Evolutionary conservation across 768 basidiomycete genomes (phyloP), one percentile per base, ranked within the genome.

Genomic region (Russula vinacea): DNA sequence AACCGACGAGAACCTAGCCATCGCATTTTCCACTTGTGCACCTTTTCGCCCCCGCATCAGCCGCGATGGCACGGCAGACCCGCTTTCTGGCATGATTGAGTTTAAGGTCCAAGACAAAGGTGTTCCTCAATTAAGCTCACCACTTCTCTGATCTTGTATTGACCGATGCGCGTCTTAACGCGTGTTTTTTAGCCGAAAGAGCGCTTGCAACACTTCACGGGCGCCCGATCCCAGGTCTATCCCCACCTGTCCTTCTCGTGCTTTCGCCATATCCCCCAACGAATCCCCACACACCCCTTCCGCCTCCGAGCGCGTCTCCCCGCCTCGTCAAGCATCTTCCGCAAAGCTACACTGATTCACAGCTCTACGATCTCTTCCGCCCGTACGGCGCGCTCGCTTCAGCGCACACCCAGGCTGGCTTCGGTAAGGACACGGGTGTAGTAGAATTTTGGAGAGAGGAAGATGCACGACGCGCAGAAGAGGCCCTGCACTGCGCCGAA

Each of bases 381-480:
- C 85, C 87, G 0, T 94, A 81, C 69, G 93, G 94, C 62, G 89
- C 92, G 24, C 82, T 95, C 57, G 88, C 90, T 39, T 89, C 90
- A 5, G 87, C 81, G 24, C 85, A 86, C 67, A 83, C 84, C 7
- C 88, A 87, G 58, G 85, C 89, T 16, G 85, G 86, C 50, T 87
- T 90, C 71, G 90, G 89, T 24, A 80, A 83, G 45, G 90, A 91
- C 74, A 88, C 85, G 0, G 92, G 85, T 55, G 81, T 90, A 57
- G 81, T 93, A 47, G 90, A 94, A 73, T 94, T 89, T 73, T 93
- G 90, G 89, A 83, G 87, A 61, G 92, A 94, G 73, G 89, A 90
- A 42, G 91, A 94, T 70, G 92, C 90, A 8, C 81, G 84, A 29
- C 77, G 80, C 26, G 92, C 90, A 0, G 90, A 94, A 71, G 86